Evolutionary conservation across 2,329 filamentous ascomycete genomes (phyloP).

Genomic region (Botrytis sinoallii): DNA sequence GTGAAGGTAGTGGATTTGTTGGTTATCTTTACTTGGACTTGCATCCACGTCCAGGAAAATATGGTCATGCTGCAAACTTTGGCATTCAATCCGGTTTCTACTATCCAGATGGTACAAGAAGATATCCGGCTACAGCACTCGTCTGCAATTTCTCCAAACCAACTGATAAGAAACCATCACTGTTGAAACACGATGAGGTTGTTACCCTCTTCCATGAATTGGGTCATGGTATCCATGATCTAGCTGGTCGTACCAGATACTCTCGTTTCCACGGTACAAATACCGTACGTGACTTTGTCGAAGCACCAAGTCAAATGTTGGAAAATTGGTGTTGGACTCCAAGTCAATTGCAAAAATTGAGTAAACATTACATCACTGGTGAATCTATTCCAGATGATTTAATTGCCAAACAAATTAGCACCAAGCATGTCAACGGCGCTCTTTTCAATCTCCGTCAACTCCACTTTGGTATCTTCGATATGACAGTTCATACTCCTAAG

Average conservation of each 20-base stretch:
- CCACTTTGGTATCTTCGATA: slow-evolving; percentile 80
- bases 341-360: slow-evolving; percentile 62
- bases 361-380: slow-evolving; percentile 68
- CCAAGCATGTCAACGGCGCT: slow-evolving; percentile 78
- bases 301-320: slow-evolving; percentile 70
- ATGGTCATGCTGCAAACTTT: slow-evolving; percentile 83
- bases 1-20: slow-evolving; percentile 68
- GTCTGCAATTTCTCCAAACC: slow-evolving; percentile 87
- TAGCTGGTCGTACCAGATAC: slow-evolving; percentile 60
- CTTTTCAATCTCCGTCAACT: slow-evolving; percentile 76
- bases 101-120: slow-evolving; percentile 62
- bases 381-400: slow-evolving; percentile 72
- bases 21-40: slow-evolving; percentile 83
- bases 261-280: slow-evolving; percentile 66
- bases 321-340: slow-evolving; percentile 76
- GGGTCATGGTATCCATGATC: slow-evolving; percentile 68
- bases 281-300: slow-evolving; percentile 66
- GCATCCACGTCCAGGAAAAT: slow-evolving; percentile 77
- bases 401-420: slow-evolving; percentile 69
- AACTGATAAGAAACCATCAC: slow-evolving; percentile 69
- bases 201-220: slow-evolving; percentile 80
- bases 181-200: slow-evolving; percentile 80
- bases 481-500: slow-evolving; percentile 71
- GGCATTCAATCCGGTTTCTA: slow-evolving; percentile 72
- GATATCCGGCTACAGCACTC: slow-evolving; percentile 74